Evolutionary conservation across 345 rosid species (phyloP).

Genomic region (Eucalyptus melliodora): DNA sequence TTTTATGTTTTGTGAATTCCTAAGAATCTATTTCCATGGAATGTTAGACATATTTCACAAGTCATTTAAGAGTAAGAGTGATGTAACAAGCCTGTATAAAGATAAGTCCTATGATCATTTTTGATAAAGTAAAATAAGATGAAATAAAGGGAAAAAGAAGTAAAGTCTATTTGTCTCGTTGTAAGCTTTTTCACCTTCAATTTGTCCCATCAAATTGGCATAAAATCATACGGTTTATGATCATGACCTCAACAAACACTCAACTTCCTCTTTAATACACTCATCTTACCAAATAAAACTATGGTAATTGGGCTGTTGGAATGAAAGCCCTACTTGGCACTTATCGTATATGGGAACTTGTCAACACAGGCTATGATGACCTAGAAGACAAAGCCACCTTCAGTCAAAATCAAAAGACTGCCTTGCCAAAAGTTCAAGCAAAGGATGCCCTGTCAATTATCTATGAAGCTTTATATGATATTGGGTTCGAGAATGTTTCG

Average conservation of each 20-base stretch:
- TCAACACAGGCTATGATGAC: neutral
- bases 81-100: neutral
- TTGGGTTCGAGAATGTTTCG: neutral
- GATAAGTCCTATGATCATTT: neutral
- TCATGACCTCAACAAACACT: neutral
- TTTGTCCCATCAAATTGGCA: neutral
- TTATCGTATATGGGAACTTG: neutral
- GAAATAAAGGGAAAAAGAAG: neutral
- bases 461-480: neutral
- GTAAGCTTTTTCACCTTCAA: neutral
- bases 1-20: neutral
- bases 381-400: neutral
- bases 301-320: neutral
- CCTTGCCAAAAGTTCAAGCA: neutral
- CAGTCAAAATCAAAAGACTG: neutral
- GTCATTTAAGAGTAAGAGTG: neutral
- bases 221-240: accelerated
- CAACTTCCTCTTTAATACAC: neutral
- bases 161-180: neutral
- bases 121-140: neutral
- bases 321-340: neutral
- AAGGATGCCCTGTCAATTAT: neutral
- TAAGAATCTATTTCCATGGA: no score
- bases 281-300: neutral
- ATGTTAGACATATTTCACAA: no score